Evolutionary conservation across 176 grass and related monocot genomes (phyloP).

Genomic region (Musa schizocarpa): DNA sequence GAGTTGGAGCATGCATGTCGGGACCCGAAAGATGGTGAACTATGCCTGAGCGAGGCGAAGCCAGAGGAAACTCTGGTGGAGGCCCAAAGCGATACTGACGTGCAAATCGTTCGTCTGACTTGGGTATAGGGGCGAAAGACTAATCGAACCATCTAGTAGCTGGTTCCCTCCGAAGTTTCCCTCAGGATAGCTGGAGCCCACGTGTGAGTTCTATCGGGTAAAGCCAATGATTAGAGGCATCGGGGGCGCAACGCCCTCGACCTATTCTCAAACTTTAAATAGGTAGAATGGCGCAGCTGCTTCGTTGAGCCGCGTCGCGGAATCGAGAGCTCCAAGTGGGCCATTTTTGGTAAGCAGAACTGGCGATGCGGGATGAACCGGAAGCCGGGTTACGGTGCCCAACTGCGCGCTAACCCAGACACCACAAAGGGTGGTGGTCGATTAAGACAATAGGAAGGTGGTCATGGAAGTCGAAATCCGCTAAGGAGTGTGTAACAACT

Average conservation of each 20-base stretch:
- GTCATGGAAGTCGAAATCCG: too few species aligned
- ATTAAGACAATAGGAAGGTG: too few species aligned
- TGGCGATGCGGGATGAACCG: slow-evolving; percentile 47
- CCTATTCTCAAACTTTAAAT: slow-evolving; percentile 75
- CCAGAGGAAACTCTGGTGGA: slow-evolving; percentile 62
- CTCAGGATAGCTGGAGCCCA: slow-evolving; percentile 49
- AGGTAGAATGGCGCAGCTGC: slow-evolving; percentile 16
- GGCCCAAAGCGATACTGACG: slow-evolving; percentile 74
- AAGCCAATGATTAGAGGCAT: slow-evolving; percentile 76
- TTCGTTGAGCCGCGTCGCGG: background rate
- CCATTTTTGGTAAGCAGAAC: slow-evolving; percentile 50
- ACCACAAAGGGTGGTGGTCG: too few species aligned
- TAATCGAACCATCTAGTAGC: slow-evolving; percentile 83
- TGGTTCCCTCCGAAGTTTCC: slow-evolving; percentile 63
- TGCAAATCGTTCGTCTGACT: slow-evolving; percentile 76
- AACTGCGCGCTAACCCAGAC: too few species aligned
- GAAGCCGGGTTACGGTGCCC: slow-evolving; percentile 37
- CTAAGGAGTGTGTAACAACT: too few species aligned
- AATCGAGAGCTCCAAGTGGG: slow-evolving; percentile 44
- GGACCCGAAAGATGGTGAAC: slow-evolving; percentile 85
- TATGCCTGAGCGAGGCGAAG: slow-evolving; percentile 60
- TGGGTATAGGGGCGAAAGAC: slow-evolving; percentile 79
- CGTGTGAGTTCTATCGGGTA: slow-evolving; percentile 52
- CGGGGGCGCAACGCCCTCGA: slow-evolving; percentile 53
- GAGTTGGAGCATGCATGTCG: slow-evolving; percentile 39